Evolutionary conservation across 2,329 filamentous ascomycete species (phyloP).

Genomic region (Fusarium sp.): DNA sequence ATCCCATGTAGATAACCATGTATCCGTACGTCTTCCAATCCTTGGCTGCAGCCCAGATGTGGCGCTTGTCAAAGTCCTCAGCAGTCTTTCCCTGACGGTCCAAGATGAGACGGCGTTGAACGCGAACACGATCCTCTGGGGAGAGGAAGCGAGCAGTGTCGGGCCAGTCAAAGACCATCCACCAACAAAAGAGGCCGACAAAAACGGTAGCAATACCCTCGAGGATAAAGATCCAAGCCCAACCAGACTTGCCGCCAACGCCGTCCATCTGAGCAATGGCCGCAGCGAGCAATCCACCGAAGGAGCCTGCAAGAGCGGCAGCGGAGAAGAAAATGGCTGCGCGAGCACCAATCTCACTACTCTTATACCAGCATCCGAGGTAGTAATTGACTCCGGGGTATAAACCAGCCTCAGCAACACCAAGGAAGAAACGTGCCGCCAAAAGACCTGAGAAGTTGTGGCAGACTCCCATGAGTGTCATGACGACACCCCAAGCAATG

Average conservation of each 20-base stretch:
- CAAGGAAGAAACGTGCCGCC: conserved; percentile 69
- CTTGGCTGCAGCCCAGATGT: conserved; percentile 77
- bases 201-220: conserved; percentile 78
- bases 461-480: conserved; percentile 66
- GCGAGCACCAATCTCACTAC: conserved; percentile 81
- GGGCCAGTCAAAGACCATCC: conserved; percentile 84
- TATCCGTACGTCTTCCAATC: conserved; percentile 81
- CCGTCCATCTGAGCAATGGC: conserved; percentile 78
- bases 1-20: conserved; percentile 65
- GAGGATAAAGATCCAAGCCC: conserved; percentile 76
- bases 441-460: conserved; percentile 61
- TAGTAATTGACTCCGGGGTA: conserved; percentile 78
- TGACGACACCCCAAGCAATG: conserved; percentile 65
- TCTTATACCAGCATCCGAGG: conserved; percentile 84
- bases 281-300: conserved; percentile 78
- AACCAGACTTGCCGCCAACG: conserved; percentile 66
- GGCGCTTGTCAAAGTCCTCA: conserved; percentile 79
- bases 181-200: conserved; percentile 76
- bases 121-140: conserved; percentile 75
- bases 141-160: conserved; percentile 80
- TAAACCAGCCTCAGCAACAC: conserved; percentile 76
- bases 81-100: conserved; percentile 78
- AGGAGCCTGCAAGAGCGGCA: conserved; percentile 81
- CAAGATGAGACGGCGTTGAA: conserved; percentile 75
- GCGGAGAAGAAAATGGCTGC: conserved; percentile 84